These are phyloP conservation scores for Skeletonema grethae DNA, from an alignment of 108 stramenopile species.

Conservation along the genomic window DNA sequence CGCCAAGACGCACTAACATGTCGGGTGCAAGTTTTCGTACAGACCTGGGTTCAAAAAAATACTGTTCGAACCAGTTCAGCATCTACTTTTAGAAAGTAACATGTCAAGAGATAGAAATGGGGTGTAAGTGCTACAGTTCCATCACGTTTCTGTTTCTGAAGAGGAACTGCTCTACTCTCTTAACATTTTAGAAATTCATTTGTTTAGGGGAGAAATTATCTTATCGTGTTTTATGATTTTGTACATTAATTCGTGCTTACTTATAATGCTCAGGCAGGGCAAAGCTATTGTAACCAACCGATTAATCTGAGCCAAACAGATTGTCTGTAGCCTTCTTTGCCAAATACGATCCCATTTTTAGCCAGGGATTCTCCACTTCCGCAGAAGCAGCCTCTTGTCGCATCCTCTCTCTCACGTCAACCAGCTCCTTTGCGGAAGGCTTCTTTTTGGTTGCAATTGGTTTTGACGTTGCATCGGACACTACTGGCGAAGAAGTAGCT, in stretches of 20 bases:
- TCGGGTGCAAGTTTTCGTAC: neutral
- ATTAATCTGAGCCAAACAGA: conserved; percentile 15
- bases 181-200: conserved; percentile 24
- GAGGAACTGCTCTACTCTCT: conserved; percentile 18
- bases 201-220: conserved; percentile 12
- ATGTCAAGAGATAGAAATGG: neutral
- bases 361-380: conserved; percentile 42
- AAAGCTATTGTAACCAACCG: too few species aligned
- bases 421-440: conserved; percentile 11
- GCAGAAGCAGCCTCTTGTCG: conserved; percentile 26
- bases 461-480: neutral
- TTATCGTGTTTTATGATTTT: neutral
- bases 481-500: neutral
- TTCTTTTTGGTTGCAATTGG: neutral
- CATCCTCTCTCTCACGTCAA: conserved; percentile 46
- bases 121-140: neutral
- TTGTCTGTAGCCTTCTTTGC: conserved; percentile 39
- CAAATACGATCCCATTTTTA: conserved; percentile 46
- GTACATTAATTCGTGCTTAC: too few species aligned
- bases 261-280: too few species aligned
- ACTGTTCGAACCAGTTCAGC: neutral
- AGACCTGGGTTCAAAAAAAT: neutral
- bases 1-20: neutral
- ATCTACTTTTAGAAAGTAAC: conserved; percentile 8
- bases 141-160: neutral